Evolutionary conservation across 106 monocot species (phyloP), one percentile per base, ranked within the genome.

Genomic region (Gastrodia elata): DNA sequence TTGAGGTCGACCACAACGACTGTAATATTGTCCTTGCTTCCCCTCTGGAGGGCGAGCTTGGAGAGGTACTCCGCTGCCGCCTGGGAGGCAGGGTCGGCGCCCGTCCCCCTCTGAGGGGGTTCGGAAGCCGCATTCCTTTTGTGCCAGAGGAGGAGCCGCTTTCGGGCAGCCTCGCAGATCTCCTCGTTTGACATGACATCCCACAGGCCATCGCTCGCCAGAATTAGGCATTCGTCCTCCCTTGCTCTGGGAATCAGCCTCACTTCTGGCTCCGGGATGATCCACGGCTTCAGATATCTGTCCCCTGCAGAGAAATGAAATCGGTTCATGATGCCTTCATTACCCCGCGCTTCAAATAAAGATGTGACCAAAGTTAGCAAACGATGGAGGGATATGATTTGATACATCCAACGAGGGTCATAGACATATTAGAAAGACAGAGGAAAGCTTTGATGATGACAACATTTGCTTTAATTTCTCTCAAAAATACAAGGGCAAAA

Each of bases 1-100:
- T 89, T 92, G 15, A 92, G 73, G 68, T 92, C 92, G 14, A 92
- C 76, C 16, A 92, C 89, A 42, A 92, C 74, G 35, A 92, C 80
- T 2, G 84, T 80, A 64, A 92, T 84, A 37, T 92, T 89, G 22
- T 92, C 92, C 64, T 81, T 82, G 80, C 89, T 89, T 25, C 86
- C 86, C 42, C 81, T 88, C 64, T 81, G 88, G 5, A 78, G 49
- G 58, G 88, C 89, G 64, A 92, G 84, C 38, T 77, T 84, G 0
- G 80, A 71, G 14, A 92, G 82, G 73, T 82, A 86, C 3, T 89
- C 89, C 0, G 89, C 92, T 68, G 88, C 92, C 40, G 80, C 84
- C 58, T 92, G 86, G 35, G 92, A 84, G 1, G 92, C 88, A 38
- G 84, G 82, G 71, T 88, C 84, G 35, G 64, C 68, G 20, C 15